Conservation (phyloP, 352 stramenopile species). For the Phytophthora cactorum region DNA sequence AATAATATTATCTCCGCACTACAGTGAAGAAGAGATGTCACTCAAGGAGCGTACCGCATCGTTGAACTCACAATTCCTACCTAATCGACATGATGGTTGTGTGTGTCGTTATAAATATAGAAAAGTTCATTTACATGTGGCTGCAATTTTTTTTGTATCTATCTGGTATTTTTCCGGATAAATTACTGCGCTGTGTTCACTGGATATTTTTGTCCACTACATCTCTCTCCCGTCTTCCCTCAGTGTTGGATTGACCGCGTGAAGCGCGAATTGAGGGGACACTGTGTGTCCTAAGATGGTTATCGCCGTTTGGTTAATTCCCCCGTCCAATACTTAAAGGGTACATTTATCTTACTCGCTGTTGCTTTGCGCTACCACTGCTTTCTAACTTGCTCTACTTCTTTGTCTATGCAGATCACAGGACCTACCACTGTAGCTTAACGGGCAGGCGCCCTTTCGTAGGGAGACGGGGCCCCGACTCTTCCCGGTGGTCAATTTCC, state of each 20-base stretch:
- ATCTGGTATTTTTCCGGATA: neutral
- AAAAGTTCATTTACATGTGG: neutral
- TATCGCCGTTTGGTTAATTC: slow-evolving; percentile 2
- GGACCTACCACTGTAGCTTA: slow-evolving; percentile 12
- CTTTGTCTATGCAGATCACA: neutral
- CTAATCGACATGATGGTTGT: neutral
- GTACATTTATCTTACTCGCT: neutral
- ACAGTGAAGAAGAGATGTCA: too few relatives aligned
- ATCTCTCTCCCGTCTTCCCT: neutral
- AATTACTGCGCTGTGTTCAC: neutral
- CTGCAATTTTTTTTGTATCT: neutral
- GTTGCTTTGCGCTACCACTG: neutral
- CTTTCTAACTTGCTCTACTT: neutral
- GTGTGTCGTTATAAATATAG: neutral
- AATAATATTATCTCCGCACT: too few relatives aligned
- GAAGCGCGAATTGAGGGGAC: neutral
- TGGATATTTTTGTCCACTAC: neutral
- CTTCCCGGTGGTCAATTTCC: neutral
- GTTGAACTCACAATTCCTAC: neutral
- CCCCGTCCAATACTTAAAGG: slow-evolving; percentile 1
- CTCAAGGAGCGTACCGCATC: neutral
- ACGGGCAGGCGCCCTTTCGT: neutral
- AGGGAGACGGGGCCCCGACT: neutral
- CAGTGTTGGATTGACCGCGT: neutral
- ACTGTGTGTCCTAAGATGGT: neutral